Evolutionary conservation across 2,329 filamentous ascomycete species (phyloP).

Genomic region (Colletotrichum lindemuthianum): DNA sequence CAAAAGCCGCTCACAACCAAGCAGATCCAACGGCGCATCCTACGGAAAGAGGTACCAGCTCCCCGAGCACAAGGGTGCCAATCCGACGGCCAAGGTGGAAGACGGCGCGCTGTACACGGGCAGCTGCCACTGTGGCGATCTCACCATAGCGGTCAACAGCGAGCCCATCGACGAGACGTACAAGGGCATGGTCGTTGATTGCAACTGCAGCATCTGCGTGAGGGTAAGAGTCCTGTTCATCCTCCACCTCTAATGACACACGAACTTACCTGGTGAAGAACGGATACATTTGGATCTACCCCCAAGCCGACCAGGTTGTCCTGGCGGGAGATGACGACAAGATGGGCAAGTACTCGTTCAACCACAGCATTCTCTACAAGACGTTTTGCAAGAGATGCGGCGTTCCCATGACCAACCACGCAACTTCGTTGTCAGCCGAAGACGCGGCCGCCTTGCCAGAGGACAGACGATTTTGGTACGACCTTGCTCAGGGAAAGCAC

Average conservation of each 20-base stretch:
- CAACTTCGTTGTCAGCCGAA: slow-evolving; percentile 46
- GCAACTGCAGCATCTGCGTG: slow-evolving; percentile 63
- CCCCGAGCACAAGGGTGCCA: slow-evolving; percentile 51
- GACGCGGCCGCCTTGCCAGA: slow-evolving; percentile 47
- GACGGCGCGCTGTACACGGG: slow-evolving; percentile 56
- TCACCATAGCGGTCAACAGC: slow-evolving; percentile 54
- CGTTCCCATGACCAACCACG: slow-evolving; percentile 51
- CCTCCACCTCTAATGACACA: neutral
- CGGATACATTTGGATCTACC: slow-evolving; percentile 58
- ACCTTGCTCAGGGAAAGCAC: slow-evolving; percentile 26
- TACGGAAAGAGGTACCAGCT: slow-evolving; percentile 46
- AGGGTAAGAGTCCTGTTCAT: slow-evolving; percentile 44
- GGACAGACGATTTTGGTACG: slow-evolving; percentile 36
- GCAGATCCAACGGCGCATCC: slow-evolving; percentile 51
- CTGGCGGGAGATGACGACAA: slow-evolving; percentile 52
- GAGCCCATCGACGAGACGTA: slow-evolving; percentile 53
- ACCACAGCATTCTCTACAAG: slow-evolving; percentile 47
- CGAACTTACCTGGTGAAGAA: slow-evolving; percentile 44
- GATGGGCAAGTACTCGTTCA: slow-evolving; percentile 52
- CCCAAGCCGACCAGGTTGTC: slow-evolving; percentile 49
- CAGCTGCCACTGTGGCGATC: slow-evolving; percentile 63
- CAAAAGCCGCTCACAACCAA: slow-evolving; percentile 17
- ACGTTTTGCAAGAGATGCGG: slow-evolving; percentile 61
- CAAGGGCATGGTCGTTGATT: slow-evolving; percentile 48
- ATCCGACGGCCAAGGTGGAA: slow-evolving; percentile 50